Conservation (phyloP, 805 yeast species). For the Hyphopichia homilentoma region DNA sequence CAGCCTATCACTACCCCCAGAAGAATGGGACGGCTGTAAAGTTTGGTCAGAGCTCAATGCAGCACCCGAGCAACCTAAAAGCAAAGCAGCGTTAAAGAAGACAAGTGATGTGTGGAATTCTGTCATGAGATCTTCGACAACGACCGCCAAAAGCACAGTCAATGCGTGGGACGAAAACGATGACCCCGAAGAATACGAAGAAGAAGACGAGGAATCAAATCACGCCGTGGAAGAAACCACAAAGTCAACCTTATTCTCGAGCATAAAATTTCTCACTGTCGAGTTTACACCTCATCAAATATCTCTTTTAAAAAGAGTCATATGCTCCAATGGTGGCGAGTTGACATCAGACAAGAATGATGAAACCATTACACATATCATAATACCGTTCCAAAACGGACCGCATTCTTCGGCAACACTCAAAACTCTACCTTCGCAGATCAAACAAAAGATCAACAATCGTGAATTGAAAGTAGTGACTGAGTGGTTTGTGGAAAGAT, state of each 20-base stretch:
- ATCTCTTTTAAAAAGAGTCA: slow-evolving; percentile 36
- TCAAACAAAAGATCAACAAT: slow-evolving; percentile 18
- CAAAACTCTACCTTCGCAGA: slow-evolving; percentile 19
- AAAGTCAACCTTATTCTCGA: slow-evolving; percentile 32
- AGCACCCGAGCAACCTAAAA: slow-evolving; percentile 7
- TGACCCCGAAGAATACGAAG: slow-evolving; percentile 10
- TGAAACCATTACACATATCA: slow-evolving; percentile 26
- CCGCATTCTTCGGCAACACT: slow-evolving; percentile 20
- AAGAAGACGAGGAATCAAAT: slow-evolving; percentile 6
- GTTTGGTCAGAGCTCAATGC: slow-evolving; percentile 30
- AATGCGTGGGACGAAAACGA: slow-evolving; percentile 24
- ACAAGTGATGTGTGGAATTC: slow-evolving; percentile 40
- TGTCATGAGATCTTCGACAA: slow-evolving; percentile 30
- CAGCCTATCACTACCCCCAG: slow-evolving; percentile 23
- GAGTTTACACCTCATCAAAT: slow-evolving; percentile 40
- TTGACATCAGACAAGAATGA: slow-evolving; percentile 9
- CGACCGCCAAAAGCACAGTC: slow-evolving; percentile 10
- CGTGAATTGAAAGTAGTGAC: slow-evolving; percentile 44
- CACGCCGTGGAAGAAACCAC: slow-evolving; percentile 11
- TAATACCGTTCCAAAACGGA: slow-evolving; percentile 29
- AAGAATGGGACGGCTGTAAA: slow-evolving; percentile 30
- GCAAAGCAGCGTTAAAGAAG: slow-evolving; percentile 4
- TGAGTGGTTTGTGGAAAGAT: slow-evolving; percentile 79
- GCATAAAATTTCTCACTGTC: slow-evolving; percentile 37
- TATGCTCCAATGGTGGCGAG: slow-evolving; percentile 45